These are phyloP conservation scores for Fusarium temperatum DNA, from an alignment of 2,329 filamentous ascomycete species.

Conservation along the genomic window DNA sequence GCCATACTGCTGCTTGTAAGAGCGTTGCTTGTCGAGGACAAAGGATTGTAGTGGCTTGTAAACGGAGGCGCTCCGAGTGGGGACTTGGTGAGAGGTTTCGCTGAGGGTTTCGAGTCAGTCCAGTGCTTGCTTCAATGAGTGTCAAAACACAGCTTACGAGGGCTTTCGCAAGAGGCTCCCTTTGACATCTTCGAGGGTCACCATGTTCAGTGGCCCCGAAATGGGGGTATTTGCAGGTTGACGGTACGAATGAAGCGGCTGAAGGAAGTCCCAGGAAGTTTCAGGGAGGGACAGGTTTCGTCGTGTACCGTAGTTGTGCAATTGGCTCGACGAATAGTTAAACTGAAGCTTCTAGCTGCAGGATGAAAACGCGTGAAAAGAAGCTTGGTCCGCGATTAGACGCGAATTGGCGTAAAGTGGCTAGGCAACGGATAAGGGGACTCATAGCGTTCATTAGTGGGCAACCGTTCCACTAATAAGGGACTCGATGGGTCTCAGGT, in stretches of 20 bases:
- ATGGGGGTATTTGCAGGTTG: neutral
- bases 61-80: conserved; percentile 62
- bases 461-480: neutral
- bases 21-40: conserved; percentile 72
- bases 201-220: conserved; percentile 42
- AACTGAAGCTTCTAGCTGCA: neutral
- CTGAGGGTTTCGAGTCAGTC: conserved; percentile 27
- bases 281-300: neutral
- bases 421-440: conserved; percentile 24
- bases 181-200: conserved; percentile 46
- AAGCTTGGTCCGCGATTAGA: conserved; percentile 30
- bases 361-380: conserved; percentile 33
- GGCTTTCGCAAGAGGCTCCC: conserved; percentile 48
- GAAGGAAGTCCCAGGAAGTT: neutral
- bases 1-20: conserved; percentile 94
- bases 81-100: conserved; percentile 49
- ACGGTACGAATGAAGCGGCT: neutral
- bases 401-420: conserved; percentile 44
- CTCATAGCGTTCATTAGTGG: neutral
- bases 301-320: neutral
- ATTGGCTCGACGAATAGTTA: neutral
- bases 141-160: conserved; percentile 39
- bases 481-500: neutral
- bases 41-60: conserved; percentile 84
- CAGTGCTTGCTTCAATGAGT: neutral